Evolutionary conservation across 2,329 filamentous ascomycete species (phyloP).

Genomic region (Hysterium pulicare): DNA sequence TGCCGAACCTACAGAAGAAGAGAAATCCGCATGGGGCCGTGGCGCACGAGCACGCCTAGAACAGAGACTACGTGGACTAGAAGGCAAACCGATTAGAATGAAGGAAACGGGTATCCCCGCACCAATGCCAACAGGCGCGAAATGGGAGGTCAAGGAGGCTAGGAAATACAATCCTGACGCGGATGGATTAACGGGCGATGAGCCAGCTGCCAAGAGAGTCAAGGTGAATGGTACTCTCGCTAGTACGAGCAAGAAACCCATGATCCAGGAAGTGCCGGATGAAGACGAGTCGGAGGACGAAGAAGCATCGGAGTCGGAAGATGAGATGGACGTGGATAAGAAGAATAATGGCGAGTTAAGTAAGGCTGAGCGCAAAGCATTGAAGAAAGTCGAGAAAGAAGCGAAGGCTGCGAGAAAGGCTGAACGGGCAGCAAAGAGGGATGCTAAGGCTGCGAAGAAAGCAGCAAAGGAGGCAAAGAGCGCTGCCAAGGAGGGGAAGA

Average conservation of each 20-base stretch:
- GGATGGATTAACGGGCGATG: conserved; percentile 73
- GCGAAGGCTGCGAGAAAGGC: conserved; percentile 44
- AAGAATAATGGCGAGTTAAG: conserved; percentile 9
- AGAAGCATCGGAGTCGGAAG: conserved; percentile 34
- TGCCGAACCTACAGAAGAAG: conserved; percentile 74
- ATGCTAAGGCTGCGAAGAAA: conserved; percentile 52
- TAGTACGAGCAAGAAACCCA: conserved; percentile 37
- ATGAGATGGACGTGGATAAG: conserved; percentile 18
- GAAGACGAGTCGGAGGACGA: conserved; percentile 43
- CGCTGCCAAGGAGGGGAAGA: conserved; percentile 54
- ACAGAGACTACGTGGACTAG: conserved; percentile 70
- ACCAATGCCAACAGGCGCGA: conserved; percentile 52
- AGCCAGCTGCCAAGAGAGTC: conserved; percentile 57
- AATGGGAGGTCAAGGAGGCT: conserved; percentile 89
- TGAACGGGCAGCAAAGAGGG: conserved; percentile 36
- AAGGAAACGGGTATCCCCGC: conserved; percentile 60
- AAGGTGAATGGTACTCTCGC: conserved; percentile 44
- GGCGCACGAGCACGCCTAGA: conserved; percentile 70
- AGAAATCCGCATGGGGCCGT: conserved; percentile 77
- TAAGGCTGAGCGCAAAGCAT: conserved; percentile 36
- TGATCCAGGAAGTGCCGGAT: conserved; percentile 49
- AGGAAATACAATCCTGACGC: conserved; percentile 93
- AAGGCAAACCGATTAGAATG: conserved; percentile 83
- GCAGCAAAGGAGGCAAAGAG: conserved; percentile 50
- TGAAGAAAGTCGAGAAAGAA: conserved; percentile 41